A percentile compares a stretch with the other conserved stretches of the same genome.
phyloP scores from a whole-genome alignment of 176 grass and related monocot genomes.

The Oryza glumipatula region DNA sequence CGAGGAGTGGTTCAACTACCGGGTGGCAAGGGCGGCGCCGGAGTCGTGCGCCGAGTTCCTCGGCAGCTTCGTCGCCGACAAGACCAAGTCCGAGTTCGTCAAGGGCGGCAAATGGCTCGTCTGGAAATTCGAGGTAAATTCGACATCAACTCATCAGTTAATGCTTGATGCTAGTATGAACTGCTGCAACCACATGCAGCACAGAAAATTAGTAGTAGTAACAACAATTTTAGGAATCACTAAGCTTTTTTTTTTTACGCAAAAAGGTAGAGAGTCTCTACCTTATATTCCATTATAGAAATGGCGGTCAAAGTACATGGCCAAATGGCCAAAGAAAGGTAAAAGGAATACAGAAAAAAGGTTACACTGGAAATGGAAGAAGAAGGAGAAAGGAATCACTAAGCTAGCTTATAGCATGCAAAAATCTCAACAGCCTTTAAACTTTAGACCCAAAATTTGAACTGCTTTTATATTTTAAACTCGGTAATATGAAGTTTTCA shows the following conservation, averaged over 20 bases:
- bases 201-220: not conserved
- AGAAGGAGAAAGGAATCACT: not conserved
- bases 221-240: not conserved
- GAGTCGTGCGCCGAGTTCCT: slow-evolving; percentile 89
- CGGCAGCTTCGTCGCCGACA: slow-evolving; percentile 87
- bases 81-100: slow-evolving; percentile 84
- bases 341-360: too few relatives aligned
- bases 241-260: too few relatives aligned
- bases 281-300: too few relatives aligned
- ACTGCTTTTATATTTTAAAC: too few relatives aligned
- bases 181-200: not conserved
- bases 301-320: too few relatives aligned
- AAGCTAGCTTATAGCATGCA: too few relatives aligned
- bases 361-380: too few relatives aligned
- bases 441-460: too few relatives aligned
- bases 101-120: slow-evolving; percentile 98
- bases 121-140: slow-evolving; percentile 88
- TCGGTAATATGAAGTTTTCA: too few relatives aligned
- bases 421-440: not conserved
- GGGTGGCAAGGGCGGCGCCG: slow-evolving; percentile 76
- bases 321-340: too few relatives aligned
- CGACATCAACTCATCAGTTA: not conserved
- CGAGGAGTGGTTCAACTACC: slow-evolving; percentile 99
- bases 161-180: not conserved
- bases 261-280: too few relatives aligned